phyloP scores from a whole-genome alignment of 768 basidiomycete genomes.

The Mycena capillaripes region DNA sequence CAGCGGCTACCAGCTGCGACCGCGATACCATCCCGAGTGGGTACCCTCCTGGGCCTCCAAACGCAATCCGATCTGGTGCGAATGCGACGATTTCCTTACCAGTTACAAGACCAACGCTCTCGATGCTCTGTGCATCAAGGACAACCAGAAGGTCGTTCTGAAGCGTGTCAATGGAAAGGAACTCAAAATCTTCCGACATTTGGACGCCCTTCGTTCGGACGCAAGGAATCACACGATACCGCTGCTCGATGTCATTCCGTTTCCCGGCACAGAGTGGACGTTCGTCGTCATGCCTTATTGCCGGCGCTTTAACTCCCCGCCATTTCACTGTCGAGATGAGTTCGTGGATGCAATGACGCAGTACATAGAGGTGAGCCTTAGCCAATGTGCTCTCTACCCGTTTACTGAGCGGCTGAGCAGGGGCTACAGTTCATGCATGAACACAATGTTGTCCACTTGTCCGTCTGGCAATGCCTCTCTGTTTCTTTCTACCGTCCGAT shows the following conservation, averaged over 20 bases:
- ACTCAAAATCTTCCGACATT: conserved; percentile 30
- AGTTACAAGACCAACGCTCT: conserved; percentile 10
- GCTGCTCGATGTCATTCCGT: conserved; percentile 43
- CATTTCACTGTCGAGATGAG: conserved; percentile 41
- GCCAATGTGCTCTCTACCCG: not conserved
- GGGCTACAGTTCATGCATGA: conserved; percentile 42
- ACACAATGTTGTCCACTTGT: conserved; percentile 40
- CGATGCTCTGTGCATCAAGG: conserved; percentile 38
- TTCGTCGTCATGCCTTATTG: conserved; percentile 24
- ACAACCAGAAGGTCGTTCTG: conserved; percentile 38
- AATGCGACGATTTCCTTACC: not conserved
- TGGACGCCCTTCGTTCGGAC: conserved; percentile 32
- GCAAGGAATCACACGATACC: conserved; percentile 42
- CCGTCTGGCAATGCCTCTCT: not conserved
- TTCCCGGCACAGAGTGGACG: too few relatives aligned
- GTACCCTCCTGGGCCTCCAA: conserved; percentile 12
- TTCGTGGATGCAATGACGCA: conserved; percentile 39
- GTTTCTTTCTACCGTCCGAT: not conserved
- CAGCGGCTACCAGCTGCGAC: conserved; percentile 8
- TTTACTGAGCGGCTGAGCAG: conserved; percentile 20
- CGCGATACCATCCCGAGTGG: conserved; percentile 10
- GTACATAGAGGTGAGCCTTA: conserved; percentile 34
- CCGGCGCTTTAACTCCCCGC: conserved; percentile 26
- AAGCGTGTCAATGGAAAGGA: conserved; percentile 34
- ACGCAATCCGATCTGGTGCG: not conserved